These are phyloP conservation scores for Physcomitrellopsis africana DNA, from an alignment of 225 moss, liverwort and hornwort species.

Conservation along the genomic window DNA sequence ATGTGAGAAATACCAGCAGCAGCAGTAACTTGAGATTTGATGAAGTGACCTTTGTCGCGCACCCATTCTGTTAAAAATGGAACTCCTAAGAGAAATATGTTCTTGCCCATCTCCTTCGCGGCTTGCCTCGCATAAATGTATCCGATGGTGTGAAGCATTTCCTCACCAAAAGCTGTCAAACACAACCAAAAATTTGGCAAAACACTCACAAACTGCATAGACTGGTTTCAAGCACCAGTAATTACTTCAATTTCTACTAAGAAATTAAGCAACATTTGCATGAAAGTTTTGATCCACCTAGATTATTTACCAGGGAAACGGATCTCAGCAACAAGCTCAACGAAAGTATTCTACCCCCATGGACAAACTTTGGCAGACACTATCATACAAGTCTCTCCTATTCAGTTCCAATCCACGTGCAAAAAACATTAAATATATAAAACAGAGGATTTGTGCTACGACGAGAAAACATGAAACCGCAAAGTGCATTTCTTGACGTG, in stretches of 20 bases:
- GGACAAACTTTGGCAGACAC: too few species aligned
- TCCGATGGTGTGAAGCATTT: slow-evolving; percentile 82
- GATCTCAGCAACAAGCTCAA: too few species aligned
- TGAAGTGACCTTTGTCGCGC: slow-evolving; percentile 83
- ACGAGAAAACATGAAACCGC: not conserved
- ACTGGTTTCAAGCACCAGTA: not conserved
- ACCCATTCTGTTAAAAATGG: slow-evolving; percentile 86
- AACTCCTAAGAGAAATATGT: slow-evolving; percentile 62
- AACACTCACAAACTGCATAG: not conserved
- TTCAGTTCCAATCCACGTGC: not conserved
- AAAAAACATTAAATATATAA: not conserved
- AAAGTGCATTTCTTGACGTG: not conserved
- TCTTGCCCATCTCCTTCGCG: slow-evolving; percentile 87
- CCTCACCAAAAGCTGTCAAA: slow-evolving; percentile 63
- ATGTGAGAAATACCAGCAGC: slow-evolving; percentile 52
- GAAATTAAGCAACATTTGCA: not conserved
- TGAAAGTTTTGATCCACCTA: not conserved
- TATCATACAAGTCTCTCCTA: too few species aligned
- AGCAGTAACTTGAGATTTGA: slow-evolving; percentile 84
- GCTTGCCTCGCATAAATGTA: slow-evolving; percentile 83
- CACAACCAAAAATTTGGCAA: slow-evolving; percentile 10
- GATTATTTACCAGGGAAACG: too few species aligned
- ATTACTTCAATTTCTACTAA: not conserved
- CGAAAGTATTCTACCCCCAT: too few species aligned
- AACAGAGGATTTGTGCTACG: not conserved